Evolutionary conservation across 371 early-diverging fungal species (phyloP), one percentile per base, ranked within the genome.

Genomic region (Syncephalis plumigaleata): DNA sequence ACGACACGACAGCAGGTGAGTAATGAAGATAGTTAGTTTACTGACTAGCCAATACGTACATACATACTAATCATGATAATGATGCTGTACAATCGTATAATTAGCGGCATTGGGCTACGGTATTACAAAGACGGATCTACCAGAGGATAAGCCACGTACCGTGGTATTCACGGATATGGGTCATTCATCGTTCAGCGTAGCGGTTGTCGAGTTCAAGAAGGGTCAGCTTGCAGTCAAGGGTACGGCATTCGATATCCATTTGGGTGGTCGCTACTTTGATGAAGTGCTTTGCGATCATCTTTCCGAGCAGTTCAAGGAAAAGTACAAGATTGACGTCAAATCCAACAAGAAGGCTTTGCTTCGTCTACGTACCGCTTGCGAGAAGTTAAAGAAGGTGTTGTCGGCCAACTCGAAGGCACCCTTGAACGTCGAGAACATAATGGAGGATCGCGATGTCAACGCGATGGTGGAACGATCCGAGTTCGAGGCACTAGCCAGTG

Each of bases 151-250:
- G 71, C 81, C 95, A 50, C 80, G 84, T 54, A 83, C 79, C 58
- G 87, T 97, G 40, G 85, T 82, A 48, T 85, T 97, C 61, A 87
- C 89, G 44, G 95, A 97, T 64, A 72, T 94, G 48, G 97, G 97
- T 47, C 85, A 93, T 73, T 87, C 92, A 45, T 67, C 79, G 51
- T 85, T 80, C 72, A 85, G 84, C 50, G 87, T 90, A 48, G 70
- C 87, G 39, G 75, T 93, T 39, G 94, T 87, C 25, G 76, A 87
- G 2, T 92, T 89, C 71, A 60, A 85, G 56, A 93, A 94, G 78
- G 93, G 95, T 48, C 88, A 91, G 68, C 73, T 93, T 59, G 75
- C 75, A 45, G 85, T 97, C 58, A 85, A 84, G 65, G 79, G 83
- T 49, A 78, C 81, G 45, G 89, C 92, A 21, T 93, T 74, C 62